A percentile compares a stretch with the other conserved stretches of the same genome.
Conservation (phyloP, 1,284 basidiomycete genomes). For the Somion occarium region DNA sequence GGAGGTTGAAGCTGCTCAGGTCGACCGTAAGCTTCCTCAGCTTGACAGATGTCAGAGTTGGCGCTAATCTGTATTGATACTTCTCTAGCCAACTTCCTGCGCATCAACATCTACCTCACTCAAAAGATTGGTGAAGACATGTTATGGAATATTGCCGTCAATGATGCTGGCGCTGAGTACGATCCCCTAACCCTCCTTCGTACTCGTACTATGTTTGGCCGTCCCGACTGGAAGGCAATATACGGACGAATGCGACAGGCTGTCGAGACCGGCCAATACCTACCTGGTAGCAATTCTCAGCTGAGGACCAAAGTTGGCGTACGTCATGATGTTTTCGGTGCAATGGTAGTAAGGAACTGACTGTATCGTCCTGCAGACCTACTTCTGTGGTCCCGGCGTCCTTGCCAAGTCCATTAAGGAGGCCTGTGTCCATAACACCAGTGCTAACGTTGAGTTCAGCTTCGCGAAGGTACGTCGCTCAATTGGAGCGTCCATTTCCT, state of each 20-base stretch:
- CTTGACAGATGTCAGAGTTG: no score
- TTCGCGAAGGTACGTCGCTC: slow-evolving; percentile 64
- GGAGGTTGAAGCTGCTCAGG: slow-evolving; percentile 80
- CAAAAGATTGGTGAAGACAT: slow-evolving; percentile 82
- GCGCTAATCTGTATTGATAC: slow-evolving; percentile 1
- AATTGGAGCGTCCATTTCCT: neutral
- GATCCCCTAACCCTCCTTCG: slow-evolving; percentile 84
- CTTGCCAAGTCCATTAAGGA: slow-evolving; percentile 74
- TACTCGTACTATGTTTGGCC: slow-evolving; percentile 82
- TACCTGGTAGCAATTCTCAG: slow-evolving; percentile 72
- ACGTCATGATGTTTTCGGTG: slow-evolving; percentile 26
- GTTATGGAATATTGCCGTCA: slow-evolving; percentile 87
- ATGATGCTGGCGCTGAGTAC: slow-evolving; percentile 75
- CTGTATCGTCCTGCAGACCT: slow-evolving; percentile 45
- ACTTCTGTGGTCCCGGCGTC: slow-evolving; percentile 77
- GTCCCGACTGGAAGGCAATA: slow-evolving; percentile 81
- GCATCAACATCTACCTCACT: slow-evolving; percentile 87
- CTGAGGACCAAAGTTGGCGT: slow-evolving; percentile 80
- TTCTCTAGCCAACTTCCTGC: slow-evolving; percentile 73
- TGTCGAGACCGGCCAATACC: slow-evolving; percentile 75
- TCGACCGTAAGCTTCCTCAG: slow-evolving; percentile 57
- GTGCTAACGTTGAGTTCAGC: slow-evolving; percentile 59
- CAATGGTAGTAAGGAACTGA: slow-evolving; percentile 3
- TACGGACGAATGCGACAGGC: slow-evolving; percentile 67
- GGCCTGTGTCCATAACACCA: slow-evolving; percentile 53